A percentile compares a stretch with the other conserved stretches of the same genome.
Conservation (phyloP, 257 asterid species). For the Fraxinus quadrangulata region DNA sequence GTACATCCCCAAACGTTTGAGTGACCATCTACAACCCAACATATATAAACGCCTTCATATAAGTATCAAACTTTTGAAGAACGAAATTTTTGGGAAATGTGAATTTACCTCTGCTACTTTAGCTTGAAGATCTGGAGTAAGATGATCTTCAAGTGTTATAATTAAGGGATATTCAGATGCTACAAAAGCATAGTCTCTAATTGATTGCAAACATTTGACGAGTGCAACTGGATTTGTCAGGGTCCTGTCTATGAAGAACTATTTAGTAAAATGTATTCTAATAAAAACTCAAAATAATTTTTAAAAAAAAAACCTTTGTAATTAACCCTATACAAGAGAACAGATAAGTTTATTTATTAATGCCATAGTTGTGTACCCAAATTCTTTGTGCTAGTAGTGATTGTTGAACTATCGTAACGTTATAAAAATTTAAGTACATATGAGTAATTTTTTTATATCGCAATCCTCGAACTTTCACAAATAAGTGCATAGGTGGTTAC, state of each 20-base stretch:
- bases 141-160: slow-evolving; percentile 81
- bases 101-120: slow-evolving; percentile 66
- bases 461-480: no score
- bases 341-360: no score
- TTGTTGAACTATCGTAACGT: no score
- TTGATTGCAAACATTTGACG: slow-evolving; percentile 64
- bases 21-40: slow-evolving; percentile 56
- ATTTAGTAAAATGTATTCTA: background rate
- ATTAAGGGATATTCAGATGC: slow-evolving; percentile 78
- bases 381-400: no score
- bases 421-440: no score
- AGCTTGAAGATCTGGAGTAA: slow-evolving; percentile 70
- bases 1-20: slow-evolving; percentile 50
- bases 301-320: no score
- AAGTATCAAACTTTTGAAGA: background rate
- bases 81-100: background rate
- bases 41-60: background rate
- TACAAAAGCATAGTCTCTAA: slow-evolving; percentile 63
- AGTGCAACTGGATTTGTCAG: slow-evolving; percentile 69
- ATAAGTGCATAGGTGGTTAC: no score
- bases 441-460: no score
- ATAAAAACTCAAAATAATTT: background rate
- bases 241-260: slow-evolving; percentile 51
- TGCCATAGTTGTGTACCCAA: no score
- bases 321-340: no score